Evolutionary conservation across 1,284 basidiomycete genomes (phyloP), one percentile per base, ranked within the genome.

Genomic region (Leccinum pallidistipes): DNA sequence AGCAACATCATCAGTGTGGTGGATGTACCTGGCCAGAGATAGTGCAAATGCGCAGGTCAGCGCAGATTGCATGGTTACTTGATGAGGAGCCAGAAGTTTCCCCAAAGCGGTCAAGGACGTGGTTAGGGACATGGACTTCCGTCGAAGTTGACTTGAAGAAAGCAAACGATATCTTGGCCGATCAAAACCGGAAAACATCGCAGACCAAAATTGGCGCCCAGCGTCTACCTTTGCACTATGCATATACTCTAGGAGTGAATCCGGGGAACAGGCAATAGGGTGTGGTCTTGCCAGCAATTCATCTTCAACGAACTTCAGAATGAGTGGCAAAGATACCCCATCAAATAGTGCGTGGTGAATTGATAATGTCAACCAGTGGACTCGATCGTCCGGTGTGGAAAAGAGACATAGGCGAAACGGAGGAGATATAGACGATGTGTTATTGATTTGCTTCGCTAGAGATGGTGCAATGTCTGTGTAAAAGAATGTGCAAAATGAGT

Each of bases 311-410:
- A 78, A 75, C 18, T 71, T 68, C 56, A 82, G 68, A 10, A 82
- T 65, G 10, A 75, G 66, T 1, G 80, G 77, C 18, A 83, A 74
- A 11, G 81, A 80, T 31, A 77, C 74, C 7, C 80, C 81, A 64
- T 83, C 81, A 61, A 80, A 83, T 7, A 83, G 66, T 0, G 81
- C 76, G 57, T 83, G 81, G 55, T 83, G 81, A 45, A 83, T 79
- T 9, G 81, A 82, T 45, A 81, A 65, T 3, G 72, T 76, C 34
- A 79, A 57, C 64, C 74, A 68, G 50, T 55, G 60, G 5, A 58
- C 38, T n/a, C 32, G 32, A 27, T 53, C 18, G 9, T 57, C 53
- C 27, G 53, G 49, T 1, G 69, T 60, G 3, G 34, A 55, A 66
- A 75, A 81, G 34, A 70, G 62, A 31, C 64, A 69, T 12, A 83